These are phyloP conservation scores for Ogataea methanolica DNA, from an alignment of 805 yeast genomes.

Conservation along the genomic window DNA sequence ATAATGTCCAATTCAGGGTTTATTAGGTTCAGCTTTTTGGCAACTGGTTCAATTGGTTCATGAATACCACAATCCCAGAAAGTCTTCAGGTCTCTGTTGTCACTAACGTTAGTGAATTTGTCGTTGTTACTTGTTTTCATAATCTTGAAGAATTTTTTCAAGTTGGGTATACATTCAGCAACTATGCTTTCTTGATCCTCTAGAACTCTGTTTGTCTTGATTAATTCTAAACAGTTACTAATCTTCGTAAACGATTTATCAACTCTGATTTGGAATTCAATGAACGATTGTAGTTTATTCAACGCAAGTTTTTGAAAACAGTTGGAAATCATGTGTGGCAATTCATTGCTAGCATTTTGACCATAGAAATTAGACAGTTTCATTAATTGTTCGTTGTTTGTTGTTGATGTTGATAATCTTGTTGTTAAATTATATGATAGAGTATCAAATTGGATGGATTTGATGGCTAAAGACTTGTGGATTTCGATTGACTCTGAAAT, in stretches of 20 bases:
- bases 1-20: slow-evolving; percentile 23
- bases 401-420: slow-evolving; percentile 39
- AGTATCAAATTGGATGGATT: slow-evolving; percentile 73
- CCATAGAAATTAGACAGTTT: slow-evolving; percentile 43
- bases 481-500: slow-evolving; percentile 43
- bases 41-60: slow-evolving; percentile 21
- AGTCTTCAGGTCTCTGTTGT: slow-evolving; percentile 57
- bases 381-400: slow-evolving; percentile 31
- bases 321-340: slow-evolving; percentile 41
- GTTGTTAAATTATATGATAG: slow-evolving; percentile 50
- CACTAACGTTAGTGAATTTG: slow-evolving; percentile 35
- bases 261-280: slow-evolving; percentile 53
- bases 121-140: slow-evolving; percentile 15
- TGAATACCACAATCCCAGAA: slow-evolving; percentile 48
- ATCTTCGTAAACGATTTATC: slow-evolving; percentile 44
- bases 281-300: slow-evolving; percentile 63
- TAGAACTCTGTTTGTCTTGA: slow-evolving; percentile 31
- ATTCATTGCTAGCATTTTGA: slow-evolving; percentile 46
- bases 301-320: slow-evolving; percentile 59
- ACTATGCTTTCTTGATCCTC: slow-evolving; percentile 17
- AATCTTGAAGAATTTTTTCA: slow-evolving; percentile 14
- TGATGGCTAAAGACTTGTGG: slow-evolving; percentile 55
- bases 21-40: slow-evolving; percentile 11
- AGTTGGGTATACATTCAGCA: slow-evolving; percentile 6
- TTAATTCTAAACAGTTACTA: slow-evolving; percentile 30